phyloP scores from a whole-genome alignment of 192 early-diverging fungal genomes.

The Coemansia sp. region DNA sequence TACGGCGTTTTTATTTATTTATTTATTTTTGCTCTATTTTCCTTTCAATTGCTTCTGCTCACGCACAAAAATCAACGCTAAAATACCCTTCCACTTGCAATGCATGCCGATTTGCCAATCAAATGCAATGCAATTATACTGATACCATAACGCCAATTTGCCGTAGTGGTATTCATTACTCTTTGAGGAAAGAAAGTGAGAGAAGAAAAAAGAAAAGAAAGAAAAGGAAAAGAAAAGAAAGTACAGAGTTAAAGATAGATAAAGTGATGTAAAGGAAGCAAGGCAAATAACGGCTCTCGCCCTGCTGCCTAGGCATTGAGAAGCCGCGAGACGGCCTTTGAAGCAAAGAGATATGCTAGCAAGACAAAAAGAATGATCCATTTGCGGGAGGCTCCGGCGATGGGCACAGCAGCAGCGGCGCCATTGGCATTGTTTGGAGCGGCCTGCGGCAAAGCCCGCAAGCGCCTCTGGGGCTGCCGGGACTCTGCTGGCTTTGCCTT shows the following conservation, averaged over 20 bases:
- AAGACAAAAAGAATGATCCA: slow-evolving; percentile 46
- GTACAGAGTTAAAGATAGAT: background rate
- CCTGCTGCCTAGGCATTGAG: slow-evolving; percentile 27
- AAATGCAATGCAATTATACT: too few relatives aligned
- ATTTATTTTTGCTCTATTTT: too few relatives aligned
- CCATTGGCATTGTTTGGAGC: slow-evolving; percentile 12
- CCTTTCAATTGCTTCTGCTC: too few relatives aligned
- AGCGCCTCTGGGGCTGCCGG: background rate
- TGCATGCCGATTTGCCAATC: too few relatives aligned
- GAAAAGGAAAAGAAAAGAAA: slow-evolving; percentile 4
- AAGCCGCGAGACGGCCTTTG: slow-evolving; percentile 37
- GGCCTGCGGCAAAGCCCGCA: background rate
- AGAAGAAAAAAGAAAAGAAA: too few relatives aligned
- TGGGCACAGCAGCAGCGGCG: background rate
- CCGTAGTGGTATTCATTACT: too few relatives aligned
- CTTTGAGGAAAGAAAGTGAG: too few relatives aligned
- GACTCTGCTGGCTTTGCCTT: background rate
- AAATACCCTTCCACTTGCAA: too few relatives aligned
- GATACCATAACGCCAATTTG: too few relatives aligned
- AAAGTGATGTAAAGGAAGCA: background rate
- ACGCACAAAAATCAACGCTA: too few relatives aligned
- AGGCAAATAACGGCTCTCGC: too few relatives aligned
- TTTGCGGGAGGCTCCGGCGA: slow-evolving; percentile 29
- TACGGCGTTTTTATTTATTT: too few relatives aligned
- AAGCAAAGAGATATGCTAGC: slow-evolving; percentile 44